Evolutionary conservation across 179 eudicot species (phyloP).

Genomic region (Gypsophila paniculata): DNA sequence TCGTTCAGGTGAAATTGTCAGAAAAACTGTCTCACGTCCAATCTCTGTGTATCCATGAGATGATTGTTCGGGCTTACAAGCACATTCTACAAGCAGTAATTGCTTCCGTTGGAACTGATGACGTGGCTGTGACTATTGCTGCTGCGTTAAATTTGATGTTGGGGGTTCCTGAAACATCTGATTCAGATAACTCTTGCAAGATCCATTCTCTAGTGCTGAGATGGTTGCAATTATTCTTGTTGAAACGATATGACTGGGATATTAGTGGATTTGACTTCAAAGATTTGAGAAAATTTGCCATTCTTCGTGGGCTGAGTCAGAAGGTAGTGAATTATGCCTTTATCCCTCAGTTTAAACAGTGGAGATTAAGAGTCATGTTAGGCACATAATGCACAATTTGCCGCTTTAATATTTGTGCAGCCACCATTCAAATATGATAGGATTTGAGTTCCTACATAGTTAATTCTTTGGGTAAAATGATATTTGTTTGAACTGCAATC

Average conservation of each 20-base stretch:
- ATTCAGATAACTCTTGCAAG: conserved; percentile 37
- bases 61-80: conserved; percentile 98
- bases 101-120: conserved; percentile 59
- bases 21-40: conserved; percentile 97
- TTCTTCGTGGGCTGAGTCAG: conserved; percentile 95
- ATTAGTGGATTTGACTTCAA: conserved; percentile 62
- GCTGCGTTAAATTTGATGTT: conserved; percentile 84
- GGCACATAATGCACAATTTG: background rate
- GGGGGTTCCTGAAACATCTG: conserved; percentile 54
- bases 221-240: conserved; percentile 80
- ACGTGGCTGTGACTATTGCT: conserved; percentile 72
- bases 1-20: conserved; percentile 85
- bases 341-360: conserved; percentile 5
- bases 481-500: background rate
- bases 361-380: background rate
- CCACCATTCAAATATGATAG: background rate
- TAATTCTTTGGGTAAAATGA: background rate
- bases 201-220: conserved; percentile 62
- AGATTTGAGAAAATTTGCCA: conserved; percentile 86
- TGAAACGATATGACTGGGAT: conserved; percentile 88
- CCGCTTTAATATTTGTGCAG: background rate
- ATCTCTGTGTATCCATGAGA: conserved; percentile 97
- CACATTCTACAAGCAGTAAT: conserved; percentile 93
- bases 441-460: conserved; percentile 6
- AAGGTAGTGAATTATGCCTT: conserved; percentile 45